Conservation (phyloP, 176 grass and related monocot species). For the Avena atlantica region DNA sequence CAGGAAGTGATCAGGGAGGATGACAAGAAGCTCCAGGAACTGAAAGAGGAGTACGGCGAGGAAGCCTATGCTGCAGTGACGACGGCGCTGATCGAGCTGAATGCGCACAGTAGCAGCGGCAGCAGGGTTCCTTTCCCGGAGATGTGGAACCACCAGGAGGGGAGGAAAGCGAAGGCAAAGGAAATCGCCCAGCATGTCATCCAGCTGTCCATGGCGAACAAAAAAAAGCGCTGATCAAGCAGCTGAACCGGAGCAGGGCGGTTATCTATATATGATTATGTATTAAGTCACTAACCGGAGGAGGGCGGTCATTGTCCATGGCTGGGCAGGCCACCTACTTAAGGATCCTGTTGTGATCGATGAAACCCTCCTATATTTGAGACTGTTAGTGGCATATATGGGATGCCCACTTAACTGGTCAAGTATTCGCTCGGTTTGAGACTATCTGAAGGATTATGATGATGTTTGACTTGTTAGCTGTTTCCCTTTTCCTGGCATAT, state of each 20-base stretch:
- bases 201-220: conserved; percentile 42
- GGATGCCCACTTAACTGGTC: neutral
- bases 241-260: neutral
- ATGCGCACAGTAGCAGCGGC: conserved; percentile 20
- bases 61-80: conserved; percentile 61
- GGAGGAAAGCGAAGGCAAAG: conserved; percentile 43
- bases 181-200: conserved; percentile 52
- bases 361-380: no score
- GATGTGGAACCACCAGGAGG: conserved; percentile 64
- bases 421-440: neutral
- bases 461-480: neutral
- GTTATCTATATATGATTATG: neutral
- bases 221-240: conserved; percentile 35
- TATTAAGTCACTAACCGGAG: no score
- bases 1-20: conserved; percentile 66
- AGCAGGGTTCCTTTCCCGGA: conserved; percentile 46
- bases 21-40: conserved; percentile 54
- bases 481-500: neutral
- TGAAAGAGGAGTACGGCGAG: conserved; percentile 52
- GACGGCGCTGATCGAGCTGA: conserved; percentile 57
- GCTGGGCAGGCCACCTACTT: no score
- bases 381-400: neutral
- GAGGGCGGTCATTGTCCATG: no score
- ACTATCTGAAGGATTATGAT: neutral
- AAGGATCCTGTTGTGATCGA: no score